Evolutionary conservation across 352 stramenopile species (phyloP).

Genomic region (Phytopythium cucurbitacearum): DNA sequence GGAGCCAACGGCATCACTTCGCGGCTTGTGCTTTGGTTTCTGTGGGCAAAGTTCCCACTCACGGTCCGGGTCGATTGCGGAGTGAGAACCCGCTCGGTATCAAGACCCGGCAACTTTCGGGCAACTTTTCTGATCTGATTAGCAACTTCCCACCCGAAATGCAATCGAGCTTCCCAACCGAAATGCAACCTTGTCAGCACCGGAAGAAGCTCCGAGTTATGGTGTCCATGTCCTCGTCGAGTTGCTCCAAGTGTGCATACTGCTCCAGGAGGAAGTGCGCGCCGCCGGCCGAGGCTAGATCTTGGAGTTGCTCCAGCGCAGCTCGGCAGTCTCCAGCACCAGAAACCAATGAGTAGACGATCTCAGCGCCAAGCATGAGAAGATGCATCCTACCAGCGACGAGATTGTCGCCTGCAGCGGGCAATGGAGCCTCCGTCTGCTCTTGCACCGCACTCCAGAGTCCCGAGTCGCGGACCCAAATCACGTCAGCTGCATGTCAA

Average conservation of each 20-base stretch:
- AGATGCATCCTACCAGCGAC: conserved; percentile 12
- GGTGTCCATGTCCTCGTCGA: conserved; percentile 19
- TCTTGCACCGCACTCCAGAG: conserved; percentile 5
- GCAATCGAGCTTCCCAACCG: too few relatives aligned
- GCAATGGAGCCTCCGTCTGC: background rate
- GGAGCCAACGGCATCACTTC: conserved; percentile 1
- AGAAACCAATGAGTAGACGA: background rate
- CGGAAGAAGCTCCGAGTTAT: conserved; percentile 25
- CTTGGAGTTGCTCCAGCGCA: conserved; percentile 18
- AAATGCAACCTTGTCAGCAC: background rate
- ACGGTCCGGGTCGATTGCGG: too few relatives aligned
- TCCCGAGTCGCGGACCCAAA: conserved; percentile 18
- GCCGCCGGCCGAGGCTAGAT: conserved; percentile 7
- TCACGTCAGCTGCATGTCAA: conserved; percentile 21
- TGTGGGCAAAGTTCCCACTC: too few relatives aligned
- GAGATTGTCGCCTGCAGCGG: conserved; percentile 6
- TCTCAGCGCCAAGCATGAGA: background rate
- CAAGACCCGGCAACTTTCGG: background rate
- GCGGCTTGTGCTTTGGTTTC: background rate
- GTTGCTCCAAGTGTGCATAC: conserved; percentile 18
- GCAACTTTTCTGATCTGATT: too few relatives aligned
- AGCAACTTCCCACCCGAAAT: too few relatives aligned
- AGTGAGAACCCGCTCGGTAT: too few relatives aligned
- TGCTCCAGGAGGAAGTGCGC: conserved; percentile 15
- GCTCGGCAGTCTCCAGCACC: conserved; percentile 16